phyloP scores from a whole-genome alignment of 768 basidiomycete species.

The Cubamyces sp. region DNA sequence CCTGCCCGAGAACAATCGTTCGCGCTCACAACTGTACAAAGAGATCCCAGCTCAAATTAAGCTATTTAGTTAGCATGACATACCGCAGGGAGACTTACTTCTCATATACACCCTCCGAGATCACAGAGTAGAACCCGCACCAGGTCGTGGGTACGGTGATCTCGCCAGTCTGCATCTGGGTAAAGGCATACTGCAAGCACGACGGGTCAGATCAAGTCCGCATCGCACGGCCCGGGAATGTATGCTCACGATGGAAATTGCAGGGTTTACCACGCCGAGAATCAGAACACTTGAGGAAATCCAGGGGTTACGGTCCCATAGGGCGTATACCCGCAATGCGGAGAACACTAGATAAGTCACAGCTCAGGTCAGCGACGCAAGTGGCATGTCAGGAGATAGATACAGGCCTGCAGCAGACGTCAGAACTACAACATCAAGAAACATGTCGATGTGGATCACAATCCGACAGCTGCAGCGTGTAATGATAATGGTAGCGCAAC shows the following conservation, averaged over 20 bases:
- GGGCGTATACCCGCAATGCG: background rate
- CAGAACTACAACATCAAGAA: background rate
- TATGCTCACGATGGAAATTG: background rate
- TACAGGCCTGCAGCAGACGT: background rate
- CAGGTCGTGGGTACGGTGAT: no score
- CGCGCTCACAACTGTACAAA: no score
- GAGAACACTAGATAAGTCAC: background rate
- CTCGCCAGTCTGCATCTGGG: background rate
- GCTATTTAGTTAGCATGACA: no score
- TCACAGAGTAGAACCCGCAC: no score
- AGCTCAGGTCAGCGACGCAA: no score
- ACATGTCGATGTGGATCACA: background rate
- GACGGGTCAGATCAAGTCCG: no score
- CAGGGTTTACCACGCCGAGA: background rate
- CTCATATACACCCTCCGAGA: no score
- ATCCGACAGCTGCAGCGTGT: background rate
- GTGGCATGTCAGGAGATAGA: background rate
- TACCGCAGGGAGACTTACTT: no score
- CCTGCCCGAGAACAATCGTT: no score
- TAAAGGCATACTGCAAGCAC: background rate
- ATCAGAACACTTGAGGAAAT: background rate
- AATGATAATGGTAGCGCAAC: no score
- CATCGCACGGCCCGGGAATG: no score
- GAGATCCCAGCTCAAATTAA: no score
- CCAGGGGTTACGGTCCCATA: background rate